phyloP scores from a whole-genome alignment of 2,329 filamentous ascomycete genomes.

The Didymella pomorum region DNA sequence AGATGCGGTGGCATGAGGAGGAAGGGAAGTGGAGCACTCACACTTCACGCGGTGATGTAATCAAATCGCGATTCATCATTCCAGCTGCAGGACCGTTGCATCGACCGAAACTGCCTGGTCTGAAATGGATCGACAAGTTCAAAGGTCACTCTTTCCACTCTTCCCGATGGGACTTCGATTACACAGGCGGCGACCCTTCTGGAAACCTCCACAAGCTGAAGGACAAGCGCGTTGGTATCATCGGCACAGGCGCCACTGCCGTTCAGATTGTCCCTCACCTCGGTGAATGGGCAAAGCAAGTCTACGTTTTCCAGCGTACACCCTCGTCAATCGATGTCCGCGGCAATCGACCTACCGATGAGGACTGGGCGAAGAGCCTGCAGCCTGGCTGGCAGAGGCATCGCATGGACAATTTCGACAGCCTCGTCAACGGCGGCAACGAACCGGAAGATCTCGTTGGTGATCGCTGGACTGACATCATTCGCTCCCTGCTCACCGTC shows the following conservation, averaged over 20 bases:
- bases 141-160: slow-evolving; percentile 44
- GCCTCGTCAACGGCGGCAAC: slow-evolving; percentile 45
- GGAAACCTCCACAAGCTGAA: slow-evolving; percentile 45
- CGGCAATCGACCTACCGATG: slow-evolving; percentile 32
- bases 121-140: slow-evolving; percentile 34
- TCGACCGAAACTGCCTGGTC: slow-evolving; percentile 50
- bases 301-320: slow-evolving; percentile 67
- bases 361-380: slow-evolving; percentile 24
- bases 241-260: slow-evolving; percentile 47
- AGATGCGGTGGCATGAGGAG: slow-evolving; percentile 59
- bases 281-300: slow-evolving; percentile 58
- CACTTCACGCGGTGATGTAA: slow-evolving; percentile 34
- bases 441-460: slow-evolving; percentile 54
- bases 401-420: slow-evolving; percentile 57
- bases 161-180: slow-evolving; percentile 37
- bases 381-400: slow-evolving; percentile 60
- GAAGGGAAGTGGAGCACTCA: slow-evolving; percentile 41
- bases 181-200: slow-evolving; percentile 35
- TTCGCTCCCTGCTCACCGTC: slow-evolving; percentile 23
- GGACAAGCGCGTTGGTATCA: slow-evolving; percentile 47
- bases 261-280: slow-evolving; percentile 50
- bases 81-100: slow-evolving; percentile 54
- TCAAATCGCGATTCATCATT: slow-evolving; percentile 53
- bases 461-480: slow-evolving; percentile 59
- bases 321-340: slow-evolving; percentile 55